Base-by-base conservation (phyloP, 2,329 filamentous ascomycete species). In the Xylariales sp. region DNA sequence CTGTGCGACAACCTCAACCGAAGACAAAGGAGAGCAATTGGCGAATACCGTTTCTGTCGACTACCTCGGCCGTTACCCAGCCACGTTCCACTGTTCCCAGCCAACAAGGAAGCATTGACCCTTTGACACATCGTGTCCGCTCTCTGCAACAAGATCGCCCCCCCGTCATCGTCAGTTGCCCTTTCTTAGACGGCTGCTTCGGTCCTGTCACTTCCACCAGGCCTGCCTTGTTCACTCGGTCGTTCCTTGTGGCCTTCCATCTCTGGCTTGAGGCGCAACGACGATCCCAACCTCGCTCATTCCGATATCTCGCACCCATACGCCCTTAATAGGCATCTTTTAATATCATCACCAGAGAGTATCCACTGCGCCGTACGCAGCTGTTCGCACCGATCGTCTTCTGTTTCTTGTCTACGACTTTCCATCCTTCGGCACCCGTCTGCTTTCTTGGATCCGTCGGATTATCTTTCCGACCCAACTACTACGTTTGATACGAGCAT, bases 401-500 rank as follows among this genome's bases (percentile, higher is more conserved):
- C 71, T 73, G 71, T 74, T 78, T 77, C 74, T 77, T 76, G 75
- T 75, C 65, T 63, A 73, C 75, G 73, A 57, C 69, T 77, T 78
- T 73, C 67, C 66, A 72, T 63, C 67, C 67, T 50, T 60, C 65
- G 72, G 69, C 69, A 74, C 65, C 32, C 61, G 30, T 68, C 70
- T 71, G 69, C 63, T 70, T 76, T 77, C 71, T 75, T 73, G 73
- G 74, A 73, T 74, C 75, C 64, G 69, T 70, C 72, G 69, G 71
- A 75, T 64, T 72, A 10, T 62, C 70, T 14, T 69, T 74, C 71
- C 73, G 72, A 73, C 71, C 77, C 73, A 72, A 73, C 65, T 70
- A 73, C 66, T 72, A 72, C 76, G 75, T 76, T 78, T 76, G 77
- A 78, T 74, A 77, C 75, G 73, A 74, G 69, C 70, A 70, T 72